Conservation (phyloP, 306 rosid genomes). For the Glycine latifolia region DNA sequence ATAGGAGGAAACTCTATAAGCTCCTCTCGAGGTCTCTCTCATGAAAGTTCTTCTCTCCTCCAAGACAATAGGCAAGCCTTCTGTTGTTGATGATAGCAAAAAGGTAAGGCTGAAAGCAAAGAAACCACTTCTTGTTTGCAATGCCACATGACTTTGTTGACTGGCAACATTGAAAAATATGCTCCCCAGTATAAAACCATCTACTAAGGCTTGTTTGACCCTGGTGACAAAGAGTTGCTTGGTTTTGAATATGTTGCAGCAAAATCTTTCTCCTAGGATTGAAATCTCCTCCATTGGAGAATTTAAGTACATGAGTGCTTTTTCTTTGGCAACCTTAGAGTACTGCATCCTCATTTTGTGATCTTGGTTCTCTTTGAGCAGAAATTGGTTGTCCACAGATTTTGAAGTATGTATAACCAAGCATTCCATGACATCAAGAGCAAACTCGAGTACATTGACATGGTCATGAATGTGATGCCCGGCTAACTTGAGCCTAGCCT, state of each 20-base stretch:
- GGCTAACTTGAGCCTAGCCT: slow-evolving; percentile 67
- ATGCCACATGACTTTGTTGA: not conserved
- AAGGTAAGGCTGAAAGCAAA: no score
- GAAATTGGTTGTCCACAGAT: slow-evolving; percentile 51
- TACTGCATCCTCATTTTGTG: slow-evolving; percentile 36
- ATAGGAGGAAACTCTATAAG: no score
- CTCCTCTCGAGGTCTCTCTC: no score
- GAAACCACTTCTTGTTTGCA: no score
- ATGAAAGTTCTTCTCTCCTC: no score
- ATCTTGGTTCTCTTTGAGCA: slow-evolving; percentile 45
- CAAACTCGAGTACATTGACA: slow-evolving; percentile 66
- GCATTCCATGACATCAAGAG: no score
- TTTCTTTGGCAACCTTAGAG: slow-evolving; percentile 51
- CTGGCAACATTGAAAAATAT: slow-evolving; percentile 70
- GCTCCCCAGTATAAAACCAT: slow-evolving; percentile 70
- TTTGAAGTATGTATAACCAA: slow-evolving; percentile 58
- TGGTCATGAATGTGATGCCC: slow-evolving; percentile 72
- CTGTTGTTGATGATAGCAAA: no score
- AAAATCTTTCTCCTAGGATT: slow-evolving; percentile 59
- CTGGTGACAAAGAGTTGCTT: slow-evolving; percentile 80
- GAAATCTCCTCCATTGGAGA: no score
- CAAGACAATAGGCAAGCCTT: no score
- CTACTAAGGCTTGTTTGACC: slow-evolving; percentile 70
- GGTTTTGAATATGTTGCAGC: slow-evolving; percentile 86
- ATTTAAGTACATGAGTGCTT: not conserved